Percentiles rank a stretch among this genome's conserved stretches.
phyloP scores from a whole-genome alignment of 106 monocot genomes.

The Acanthochlamys bracteata region DNA sequence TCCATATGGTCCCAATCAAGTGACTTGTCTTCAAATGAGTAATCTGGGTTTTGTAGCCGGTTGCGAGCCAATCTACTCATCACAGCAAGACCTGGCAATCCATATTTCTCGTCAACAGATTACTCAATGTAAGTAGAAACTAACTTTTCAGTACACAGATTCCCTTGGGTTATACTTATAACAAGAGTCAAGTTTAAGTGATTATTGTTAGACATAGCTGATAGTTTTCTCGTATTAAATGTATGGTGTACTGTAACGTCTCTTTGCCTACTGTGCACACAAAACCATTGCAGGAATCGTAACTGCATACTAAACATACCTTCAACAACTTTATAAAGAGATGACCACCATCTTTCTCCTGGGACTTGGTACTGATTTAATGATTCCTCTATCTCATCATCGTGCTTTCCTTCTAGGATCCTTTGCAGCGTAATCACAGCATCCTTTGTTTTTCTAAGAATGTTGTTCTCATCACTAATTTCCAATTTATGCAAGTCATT shows the following conservation, averaged over 20 bases:
- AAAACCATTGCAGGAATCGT: neutral
- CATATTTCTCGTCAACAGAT: no score
- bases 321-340: conserved; percentile 92
- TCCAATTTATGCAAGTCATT: conserved; percentile 60
- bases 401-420: conserved; percentile 87
- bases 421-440: conserved; percentile 86
- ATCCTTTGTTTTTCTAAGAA: conserved; percentile 80
- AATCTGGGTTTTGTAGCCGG: conserved; percentile 37
- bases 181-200: no score
- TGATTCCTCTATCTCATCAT: conserved; percentile 49
- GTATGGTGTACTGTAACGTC: no score
- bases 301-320: conserved; percentile 29
- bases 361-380: conserved; percentile 62
- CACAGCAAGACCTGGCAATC: conserved; percentile 69
- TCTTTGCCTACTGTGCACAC: no score
- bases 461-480: conserved; percentile 53
- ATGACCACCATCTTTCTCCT: conserved; percentile 88
- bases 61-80: conserved; percentile 68
- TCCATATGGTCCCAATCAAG: conserved; percentile 78
- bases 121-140: no score
- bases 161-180: no score
- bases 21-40: conserved; percentile 38
- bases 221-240: no score
- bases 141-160: no score
- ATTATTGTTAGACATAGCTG: no score